A percentile compares a stretch with the other conserved stretches of the same genome.
phyloP scores from a whole-genome alignment of 176 grass and related monocot genomes.

The Leersia perrieri region DNA sequence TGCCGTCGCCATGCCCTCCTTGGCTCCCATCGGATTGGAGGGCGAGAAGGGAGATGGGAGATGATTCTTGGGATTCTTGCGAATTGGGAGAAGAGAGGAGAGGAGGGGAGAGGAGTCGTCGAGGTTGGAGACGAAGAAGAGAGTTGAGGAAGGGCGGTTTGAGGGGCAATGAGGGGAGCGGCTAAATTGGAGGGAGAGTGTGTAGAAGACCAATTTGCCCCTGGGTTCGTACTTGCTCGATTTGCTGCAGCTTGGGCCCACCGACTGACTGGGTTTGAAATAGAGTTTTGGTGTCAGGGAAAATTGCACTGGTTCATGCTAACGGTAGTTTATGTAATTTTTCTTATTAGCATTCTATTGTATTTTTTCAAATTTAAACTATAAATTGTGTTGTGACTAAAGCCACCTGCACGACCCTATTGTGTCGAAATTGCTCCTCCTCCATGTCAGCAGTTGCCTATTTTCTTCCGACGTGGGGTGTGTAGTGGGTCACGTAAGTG shows the following conservation, averaged over 20 bases:
- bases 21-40: slow-evolving; percentile 34
- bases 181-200: slow-evolving; percentile 35
- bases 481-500: no score
- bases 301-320: no score
- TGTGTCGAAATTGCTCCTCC: no score
- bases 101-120: not conserved
- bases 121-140: not conserved
- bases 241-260: not conserved
- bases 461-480: no score
- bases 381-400: no score
- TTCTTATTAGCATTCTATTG: no score
- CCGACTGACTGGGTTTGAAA: no score
- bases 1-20: slow-evolving; percentile 55
- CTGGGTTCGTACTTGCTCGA: not conserved
- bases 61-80: not conserved
- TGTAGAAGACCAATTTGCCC: slow-evolving; percentile 17
- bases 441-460: no score
- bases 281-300: no score
- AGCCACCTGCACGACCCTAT: no score
- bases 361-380: no score
- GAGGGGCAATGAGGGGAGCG: not conserved
- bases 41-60: not conserved
- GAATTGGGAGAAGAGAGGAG: not conserved
- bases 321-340: no score
- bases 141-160: not conserved